Percentiles rank a stretch among this genome's conserved stretches.
These are phyloP conservation scores for Orbilia ellipsospora DNA, from an alignment of 2,329 filamentous ascomycete species.

Conservation along the genomic window DNA sequence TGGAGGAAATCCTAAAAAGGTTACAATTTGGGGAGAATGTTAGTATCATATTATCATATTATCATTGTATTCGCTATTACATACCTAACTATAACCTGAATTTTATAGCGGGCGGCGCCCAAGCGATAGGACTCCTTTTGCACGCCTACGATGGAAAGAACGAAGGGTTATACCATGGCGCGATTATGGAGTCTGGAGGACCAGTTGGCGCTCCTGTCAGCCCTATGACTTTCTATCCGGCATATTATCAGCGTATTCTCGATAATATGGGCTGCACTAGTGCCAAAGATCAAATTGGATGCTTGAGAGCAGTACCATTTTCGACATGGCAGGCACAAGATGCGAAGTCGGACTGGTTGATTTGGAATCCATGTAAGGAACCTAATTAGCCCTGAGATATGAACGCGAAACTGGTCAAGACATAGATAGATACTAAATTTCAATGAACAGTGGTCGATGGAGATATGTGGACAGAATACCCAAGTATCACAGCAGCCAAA, in stretches of 20 bases:
- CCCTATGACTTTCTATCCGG: not conserved
- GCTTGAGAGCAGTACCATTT: not conserved
- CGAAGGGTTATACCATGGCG: conserved; percentile 68
- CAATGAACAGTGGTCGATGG: conserved; percentile 66
- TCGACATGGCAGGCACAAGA: not conserved
- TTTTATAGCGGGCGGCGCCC: conserved; percentile 66
- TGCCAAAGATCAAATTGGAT: not conserved
- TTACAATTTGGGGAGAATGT: conserved; percentile 75
- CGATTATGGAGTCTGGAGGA: conserved; percentile 66
- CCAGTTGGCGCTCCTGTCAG: conserved; percentile 64
- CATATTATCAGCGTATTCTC: not conserved
- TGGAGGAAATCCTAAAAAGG: conserved; percentile 70
- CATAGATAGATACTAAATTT: not conserved
- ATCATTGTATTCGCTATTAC: not conserved
- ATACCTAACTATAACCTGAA: conserved; percentile 40
- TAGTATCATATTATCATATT: conserved; percentile 63
- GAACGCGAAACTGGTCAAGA: no score
- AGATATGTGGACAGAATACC: conserved; percentile 68
- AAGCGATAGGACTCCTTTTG: conserved; percentile 66
- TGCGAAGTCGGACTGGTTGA: not conserved
- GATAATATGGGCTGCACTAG: conserved; percentile 66
- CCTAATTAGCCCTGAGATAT: not conserved
- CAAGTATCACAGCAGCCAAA: no score
- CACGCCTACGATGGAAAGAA: conserved; percentile 68
- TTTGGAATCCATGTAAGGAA: conserved; percentile 1